These are phyloP conservation scores for Bjerkandera adusta DNA, from an alignment of 1,284 basidiomycete genomes.

Conservation along the genomic window DNA sequence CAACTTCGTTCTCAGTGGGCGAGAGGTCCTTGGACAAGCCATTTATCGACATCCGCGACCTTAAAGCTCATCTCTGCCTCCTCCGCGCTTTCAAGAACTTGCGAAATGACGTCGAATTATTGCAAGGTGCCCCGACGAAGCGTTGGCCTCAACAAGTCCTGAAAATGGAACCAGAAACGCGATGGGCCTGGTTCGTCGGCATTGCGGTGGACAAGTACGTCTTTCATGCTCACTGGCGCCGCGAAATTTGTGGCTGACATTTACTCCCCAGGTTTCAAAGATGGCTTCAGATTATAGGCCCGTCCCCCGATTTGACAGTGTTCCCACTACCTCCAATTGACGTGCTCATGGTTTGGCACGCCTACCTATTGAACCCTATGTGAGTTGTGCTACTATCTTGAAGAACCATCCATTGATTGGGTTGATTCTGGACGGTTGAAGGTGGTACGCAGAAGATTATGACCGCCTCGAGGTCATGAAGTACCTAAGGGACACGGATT, in stretches of 20 bases:
- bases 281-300: constrained; percentile 8
- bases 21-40: constrained; percentile 6
- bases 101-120: constrained; percentile 6
- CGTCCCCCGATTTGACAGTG: not conserved
- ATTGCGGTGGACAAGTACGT: constrained; percentile 19
- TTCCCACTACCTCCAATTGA: constrained; percentile 16
- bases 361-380: constrained; percentile 19
- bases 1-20: constrained; percentile 9
- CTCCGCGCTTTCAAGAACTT: constrained; percentile 17
- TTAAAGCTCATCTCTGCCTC: constrained; percentile 18
- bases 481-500: not conserved
- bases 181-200: constrained; percentile 19
- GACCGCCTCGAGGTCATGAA: constrained; percentile 11
- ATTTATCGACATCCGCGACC: constrained; percentile 11
- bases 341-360: constrained; percentile 21
- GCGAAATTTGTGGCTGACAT: not conserved
- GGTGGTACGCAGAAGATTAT: constrained; percentile 21
- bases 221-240: not conserved
- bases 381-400: constrained; percentile 5
- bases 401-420: not conserved
- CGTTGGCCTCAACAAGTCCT: constrained; percentile 3
- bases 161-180: constrained; percentile 2
- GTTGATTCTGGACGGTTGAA: not conserved
- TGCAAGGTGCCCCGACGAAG: constrained; percentile 1
- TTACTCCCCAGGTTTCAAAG: constrained; percentile 9